Conservation (phyloP, 2,329 filamentous ascomycete genomes). For the Neoarthrinium moseri region DNA sequence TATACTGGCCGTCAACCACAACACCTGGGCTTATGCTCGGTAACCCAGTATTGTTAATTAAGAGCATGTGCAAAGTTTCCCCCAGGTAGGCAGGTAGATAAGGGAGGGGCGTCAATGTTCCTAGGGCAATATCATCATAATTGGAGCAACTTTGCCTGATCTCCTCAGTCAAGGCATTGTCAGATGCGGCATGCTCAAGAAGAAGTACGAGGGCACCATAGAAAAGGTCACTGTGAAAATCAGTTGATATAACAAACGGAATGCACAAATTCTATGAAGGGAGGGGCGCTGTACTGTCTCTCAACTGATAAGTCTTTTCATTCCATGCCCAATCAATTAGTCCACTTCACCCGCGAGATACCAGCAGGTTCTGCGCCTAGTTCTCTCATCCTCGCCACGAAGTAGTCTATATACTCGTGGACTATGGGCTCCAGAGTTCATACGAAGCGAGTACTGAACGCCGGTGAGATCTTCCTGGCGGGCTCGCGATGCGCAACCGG, state of each 20-base stretch:
- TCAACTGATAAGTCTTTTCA: constrained; percentile 14
- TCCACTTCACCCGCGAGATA: constrained; percentile 15
- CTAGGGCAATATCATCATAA: constrained; percentile 26
- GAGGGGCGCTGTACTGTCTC: constrained; percentile 11
- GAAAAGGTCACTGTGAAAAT: constrained; percentile 10
- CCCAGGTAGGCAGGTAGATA: constrained; percentile 33
- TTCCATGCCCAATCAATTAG: constrained; percentile 17
- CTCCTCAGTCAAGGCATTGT: constrained; percentile 24
- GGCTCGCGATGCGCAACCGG: constrained; percentile 17
- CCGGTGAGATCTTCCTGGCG: constrained; percentile 17
- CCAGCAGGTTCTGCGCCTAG: constrained; percentile 3
- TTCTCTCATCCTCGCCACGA: constrained; percentile 15
- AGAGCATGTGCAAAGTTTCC: constrained; percentile 31
- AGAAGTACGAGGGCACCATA: constrained; percentile 15
- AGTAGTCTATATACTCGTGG: constrained; percentile 18
- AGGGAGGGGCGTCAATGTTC: constrained; percentile 18
- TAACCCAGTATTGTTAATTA: constrained; percentile 21
- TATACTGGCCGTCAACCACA: constrained; percentile 17
- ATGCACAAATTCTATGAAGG: constrained; percentile 2
- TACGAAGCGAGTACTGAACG: constrained; percentile 16
- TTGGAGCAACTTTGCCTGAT: constrained; percentile 26
- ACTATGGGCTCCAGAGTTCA: constrained; percentile 15
- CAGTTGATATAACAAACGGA: constrained; percentile 16
- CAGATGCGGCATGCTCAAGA: constrained; percentile 22
- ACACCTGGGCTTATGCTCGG: constrained; percentile 19